A percentile compares a stretch with the other conserved stretches of the same genome.
phyloP scores from a whole-genome alignment of 768 basidiomycete species.

The Lentinula boryana region DNA sequence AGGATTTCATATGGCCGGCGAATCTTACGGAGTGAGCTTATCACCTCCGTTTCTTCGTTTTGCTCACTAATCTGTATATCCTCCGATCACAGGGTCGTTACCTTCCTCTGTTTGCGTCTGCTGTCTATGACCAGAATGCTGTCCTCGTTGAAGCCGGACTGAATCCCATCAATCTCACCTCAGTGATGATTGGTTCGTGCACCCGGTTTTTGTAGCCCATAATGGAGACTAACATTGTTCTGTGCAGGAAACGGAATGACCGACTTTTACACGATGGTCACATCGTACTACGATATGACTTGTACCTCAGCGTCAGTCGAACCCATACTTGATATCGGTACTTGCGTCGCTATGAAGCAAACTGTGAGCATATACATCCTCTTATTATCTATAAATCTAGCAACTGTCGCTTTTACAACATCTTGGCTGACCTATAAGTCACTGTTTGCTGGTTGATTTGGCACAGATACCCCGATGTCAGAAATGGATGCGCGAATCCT shows the following conservation, averaged over 20 bases:
- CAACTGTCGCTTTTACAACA: neutral
- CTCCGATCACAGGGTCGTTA: conserved; percentile 31
- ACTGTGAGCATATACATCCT: conserved; percentile 22
- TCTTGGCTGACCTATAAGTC: too few relatives aligned
- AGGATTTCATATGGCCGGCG: conserved; percentile 56
- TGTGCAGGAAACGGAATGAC: conserved; percentile 44
- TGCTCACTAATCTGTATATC: neutral
- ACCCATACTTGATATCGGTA: conserved; percentile 30
- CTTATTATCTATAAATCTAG: neutral
- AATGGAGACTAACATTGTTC: neutral
- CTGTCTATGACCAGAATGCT: conserved; percentile 49
- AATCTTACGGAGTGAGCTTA: conserved; percentile 46
- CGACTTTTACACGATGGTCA: conserved; percentile 35
- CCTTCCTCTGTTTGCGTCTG: conserved; percentile 49
- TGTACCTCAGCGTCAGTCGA: conserved; percentile 39
- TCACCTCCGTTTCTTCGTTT: neutral
- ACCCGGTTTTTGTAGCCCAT: neutral
- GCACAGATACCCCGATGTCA: conserved; percentile 63
- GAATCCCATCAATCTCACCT: conserved; percentile 42
- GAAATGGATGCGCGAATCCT: conserved; percentile 46
- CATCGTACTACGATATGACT: conserved; percentile 30
- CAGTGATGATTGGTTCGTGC: conserved; percentile 39
- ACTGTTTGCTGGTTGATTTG: neutral
- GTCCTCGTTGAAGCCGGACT: conserved; percentile 32
- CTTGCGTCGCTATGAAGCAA: conserved; percentile 34